phyloP scores from a whole-genome alignment of 805 yeast species.

The Nakazawaea ambrosiae region DNA sequence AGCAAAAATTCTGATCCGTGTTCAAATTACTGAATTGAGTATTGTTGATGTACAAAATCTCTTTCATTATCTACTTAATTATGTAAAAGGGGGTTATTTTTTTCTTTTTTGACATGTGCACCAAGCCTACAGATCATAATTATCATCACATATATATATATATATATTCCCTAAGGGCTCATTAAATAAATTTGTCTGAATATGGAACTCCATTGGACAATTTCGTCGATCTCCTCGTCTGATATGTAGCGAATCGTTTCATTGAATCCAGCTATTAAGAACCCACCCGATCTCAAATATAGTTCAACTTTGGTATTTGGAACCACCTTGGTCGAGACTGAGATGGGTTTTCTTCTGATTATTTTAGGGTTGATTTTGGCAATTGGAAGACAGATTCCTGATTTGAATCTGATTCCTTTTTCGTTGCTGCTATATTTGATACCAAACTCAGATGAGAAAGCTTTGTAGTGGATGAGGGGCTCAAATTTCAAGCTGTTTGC shows the following conservation, averaged over 20 bases:
- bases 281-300: slow-evolving; percentile 46
- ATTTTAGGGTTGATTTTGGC: slow-evolving; percentile 24
- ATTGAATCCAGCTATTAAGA: slow-evolving; percentile 39
- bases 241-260: slow-evolving; percentile 22
- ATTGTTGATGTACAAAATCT: no score
- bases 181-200: slow-evolving; percentile 25
- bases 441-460: slow-evolving; percentile 48
- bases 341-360: background rate
- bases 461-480: slow-evolving; percentile 32
- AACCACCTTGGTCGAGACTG: background rate
- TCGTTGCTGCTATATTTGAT: slow-evolving; percentile 30
- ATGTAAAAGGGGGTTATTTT: no score
- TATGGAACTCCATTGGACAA: slow-evolving; percentile 38
- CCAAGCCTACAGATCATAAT: no score
- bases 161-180: background rate
- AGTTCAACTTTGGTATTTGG: slow-evolving; percentile 27
- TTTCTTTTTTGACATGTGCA: background rate
- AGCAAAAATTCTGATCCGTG: no score
- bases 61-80: no score
- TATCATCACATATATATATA: no score
- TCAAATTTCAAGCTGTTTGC: slow-evolving; percentile 23
- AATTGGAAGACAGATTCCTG: slow-evolving; percentile 51
- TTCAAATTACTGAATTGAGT: no score
- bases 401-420: slow-evolving; percentile 26
- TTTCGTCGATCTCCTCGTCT: slow-evolving; percentile 34